Conservation (phyloP, 345 rosid genomes). For the Arabis alpina region DNA sequence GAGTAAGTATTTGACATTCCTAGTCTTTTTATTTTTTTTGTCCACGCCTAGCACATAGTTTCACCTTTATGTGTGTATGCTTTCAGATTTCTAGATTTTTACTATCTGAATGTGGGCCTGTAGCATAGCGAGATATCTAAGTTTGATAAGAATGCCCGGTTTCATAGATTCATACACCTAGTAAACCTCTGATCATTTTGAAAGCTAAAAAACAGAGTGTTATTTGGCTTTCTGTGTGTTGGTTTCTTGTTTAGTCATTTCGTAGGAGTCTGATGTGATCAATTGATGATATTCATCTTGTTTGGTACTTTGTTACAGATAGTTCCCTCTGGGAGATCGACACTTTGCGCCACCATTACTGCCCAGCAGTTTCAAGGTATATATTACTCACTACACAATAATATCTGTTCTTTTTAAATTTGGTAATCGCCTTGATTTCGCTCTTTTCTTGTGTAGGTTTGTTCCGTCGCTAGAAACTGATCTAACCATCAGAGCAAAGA, state of each 20-base stretch:
- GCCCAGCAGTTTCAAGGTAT: slow-evolving; percentile 95
- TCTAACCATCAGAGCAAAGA: slow-evolving; percentile 82
- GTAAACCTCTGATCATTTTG: neutral
- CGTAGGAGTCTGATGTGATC: neutral
- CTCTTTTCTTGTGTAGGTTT: slow-evolving; percentile 54
- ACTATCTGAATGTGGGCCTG: neutral
- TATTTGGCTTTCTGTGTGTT: neutral
- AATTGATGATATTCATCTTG: neutral
- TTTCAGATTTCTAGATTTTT: too few relatives aligned
- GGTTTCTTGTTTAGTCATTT: slow-evolving; percentile 2
- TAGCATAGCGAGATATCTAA: neutral
- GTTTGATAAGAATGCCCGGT: neutral
- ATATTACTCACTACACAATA: neutral
- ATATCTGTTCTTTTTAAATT: neutral
- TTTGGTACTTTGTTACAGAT: slow-evolving; percentile 49
- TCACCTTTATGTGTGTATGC: neutral
- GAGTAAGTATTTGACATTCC: slow-evolving; percentile 52
- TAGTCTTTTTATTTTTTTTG: neutral
- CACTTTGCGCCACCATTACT: slow-evolving; percentile 82
- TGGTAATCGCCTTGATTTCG: slow-evolving; percentile 6
- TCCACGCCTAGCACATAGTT: neutral
- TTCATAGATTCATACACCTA: neutral
- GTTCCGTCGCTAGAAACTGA: slow-evolving; percentile 83
- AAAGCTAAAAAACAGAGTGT: neutral
- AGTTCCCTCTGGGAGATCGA: slow-evolving; percentile 98